phyloP scores from a whole-genome alignment of 1,284 basidiomycete species.

The Melampsora abietis-canadensis region DNA sequence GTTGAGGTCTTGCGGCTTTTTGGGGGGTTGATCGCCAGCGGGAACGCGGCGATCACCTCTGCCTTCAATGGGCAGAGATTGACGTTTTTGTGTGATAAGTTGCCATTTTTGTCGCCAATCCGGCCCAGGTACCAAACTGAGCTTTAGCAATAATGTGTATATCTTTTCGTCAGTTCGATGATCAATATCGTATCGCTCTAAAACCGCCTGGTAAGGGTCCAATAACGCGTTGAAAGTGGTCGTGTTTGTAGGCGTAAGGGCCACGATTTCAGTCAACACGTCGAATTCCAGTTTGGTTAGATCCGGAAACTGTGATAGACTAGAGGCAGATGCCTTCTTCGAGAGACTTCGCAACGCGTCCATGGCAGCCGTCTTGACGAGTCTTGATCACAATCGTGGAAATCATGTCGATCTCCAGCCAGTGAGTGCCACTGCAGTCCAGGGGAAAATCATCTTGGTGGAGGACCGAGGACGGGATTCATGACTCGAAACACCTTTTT shows the following conservation, averaged over 20 bases:
- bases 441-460: too few relatives aligned
- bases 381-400: too few relatives aligned
- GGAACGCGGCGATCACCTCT: too few relatives aligned
- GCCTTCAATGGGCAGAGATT: not conserved
- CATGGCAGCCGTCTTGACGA: not conserved
- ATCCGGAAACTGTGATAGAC: constrained; percentile 7
- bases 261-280: constrained; percentile 23
- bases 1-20: too few relatives aligned
- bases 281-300: constrained; percentile 16
- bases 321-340: constrained; percentile 2
- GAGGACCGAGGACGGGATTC: too few relatives aligned
- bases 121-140: constrained; percentile 33
- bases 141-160: constrained; percentile 32
- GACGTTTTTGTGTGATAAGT: not conserved
- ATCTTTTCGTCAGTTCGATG: constrained; percentile 33
- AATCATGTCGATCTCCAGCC: too few relatives aligned
- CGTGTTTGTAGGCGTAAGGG: constrained; percentile 27
- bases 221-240: constrained; percentile 36
- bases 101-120: constrained; percentile 43
- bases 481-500: too few relatives aligned
- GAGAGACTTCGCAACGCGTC: not conserved
- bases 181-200: constrained; percentile 25
- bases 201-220: constrained; percentile 19
- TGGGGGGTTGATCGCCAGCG: too few relatives aligned
- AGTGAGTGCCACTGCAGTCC: too few relatives aligned